Base-by-base conservation (phyloP, 1,284 basidiomycete species). In the Cutaneotrichosporon cyanovorans region DNA sequence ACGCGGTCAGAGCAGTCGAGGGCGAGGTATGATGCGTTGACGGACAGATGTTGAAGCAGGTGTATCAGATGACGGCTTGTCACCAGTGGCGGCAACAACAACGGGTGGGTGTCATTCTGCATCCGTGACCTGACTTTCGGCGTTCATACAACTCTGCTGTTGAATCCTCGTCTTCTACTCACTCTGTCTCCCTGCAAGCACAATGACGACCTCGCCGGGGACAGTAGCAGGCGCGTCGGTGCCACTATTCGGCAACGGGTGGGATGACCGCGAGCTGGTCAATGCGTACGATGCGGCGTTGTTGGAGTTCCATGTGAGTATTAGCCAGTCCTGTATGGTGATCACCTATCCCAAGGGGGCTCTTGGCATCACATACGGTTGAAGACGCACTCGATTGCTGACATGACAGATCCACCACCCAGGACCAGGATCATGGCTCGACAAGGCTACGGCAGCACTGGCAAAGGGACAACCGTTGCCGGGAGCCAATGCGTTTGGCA, bases 201-300 rank as follows among this genome's bases (percentile, higher is more conserved):
- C 7, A 7, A 28, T 28, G 25, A 7, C 25, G 25, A 12, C 25
- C 25, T 28, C 25, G 8, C 12, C 25, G 7, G 25, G 8, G 12
- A 7, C 25, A 7, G 25, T 12, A 28, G 25, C 25, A 28, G 25
- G 25, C 7, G 25, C 25, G 25, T 7, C 8, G 8, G 25, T 28
- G 25, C 25, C 25, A 7, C 7, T 28, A 12, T 28, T 28, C 25
- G 22, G 28, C 15, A 37, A 39, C 5, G 64, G 62, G 28, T 72
- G 70, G 70, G 70, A 72, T 46, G 70, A 72, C 53, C 41, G 62
- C 14, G 69, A 71, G 47, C 58, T 72, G 12, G 55, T 72, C 36
- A 60, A 60, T 36, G 65, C 64, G 11, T 69, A 63, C 48, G 68
- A 72, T 51, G 62, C 67, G 2, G 69, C 70, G 0, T 57, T 68